These are phyloP conservation scores for Colletotrichum sublineola DNA, from an alignment of 2,329 filamentous ascomycete genomes.

Conservation along the genomic window DNA sequence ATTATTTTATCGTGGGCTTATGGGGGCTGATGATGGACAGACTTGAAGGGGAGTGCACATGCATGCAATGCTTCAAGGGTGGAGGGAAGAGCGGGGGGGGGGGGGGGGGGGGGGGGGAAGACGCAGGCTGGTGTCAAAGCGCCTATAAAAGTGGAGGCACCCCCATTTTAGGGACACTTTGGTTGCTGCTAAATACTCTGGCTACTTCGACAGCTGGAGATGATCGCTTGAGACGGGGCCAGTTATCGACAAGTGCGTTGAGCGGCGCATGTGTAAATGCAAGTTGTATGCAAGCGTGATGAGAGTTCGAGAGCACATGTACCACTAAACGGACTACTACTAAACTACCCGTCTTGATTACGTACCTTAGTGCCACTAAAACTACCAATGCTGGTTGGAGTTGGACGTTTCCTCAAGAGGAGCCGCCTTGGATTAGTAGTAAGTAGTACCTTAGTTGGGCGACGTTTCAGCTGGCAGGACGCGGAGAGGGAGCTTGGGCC, in stretches of 20 bases:
- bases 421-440: too few relatives aligned
- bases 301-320: neutral
- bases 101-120: neutral
- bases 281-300: slow-evolving; percentile 3
- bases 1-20: neutral
- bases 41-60: neutral
- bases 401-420: neutral
- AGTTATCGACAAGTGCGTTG: neutral
- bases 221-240: neutral
- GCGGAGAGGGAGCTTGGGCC: neutral
- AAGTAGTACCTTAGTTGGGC: neutral
- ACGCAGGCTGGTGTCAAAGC: too few relatives aligned
- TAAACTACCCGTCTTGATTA: neutral
- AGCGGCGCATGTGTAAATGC: neutral
- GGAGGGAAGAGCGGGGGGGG: neutral
- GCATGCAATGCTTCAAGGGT: neutral
- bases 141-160: too few relatives aligned
- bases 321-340: neutral
- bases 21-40: neutral
- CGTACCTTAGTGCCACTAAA: too few relatives aligned
- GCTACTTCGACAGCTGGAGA: too few relatives aligned
- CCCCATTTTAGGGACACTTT: too few relatives aligned
- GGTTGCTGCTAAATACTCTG: too few relatives aligned
- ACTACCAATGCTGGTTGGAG: slow-evolving; percentile 14
- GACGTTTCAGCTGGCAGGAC: slow-evolving; percentile 15